Evolutionary conservation across 768 basidiomycete genomes (phyloP).

Genomic region (Tulasnella sp.): DNA sequence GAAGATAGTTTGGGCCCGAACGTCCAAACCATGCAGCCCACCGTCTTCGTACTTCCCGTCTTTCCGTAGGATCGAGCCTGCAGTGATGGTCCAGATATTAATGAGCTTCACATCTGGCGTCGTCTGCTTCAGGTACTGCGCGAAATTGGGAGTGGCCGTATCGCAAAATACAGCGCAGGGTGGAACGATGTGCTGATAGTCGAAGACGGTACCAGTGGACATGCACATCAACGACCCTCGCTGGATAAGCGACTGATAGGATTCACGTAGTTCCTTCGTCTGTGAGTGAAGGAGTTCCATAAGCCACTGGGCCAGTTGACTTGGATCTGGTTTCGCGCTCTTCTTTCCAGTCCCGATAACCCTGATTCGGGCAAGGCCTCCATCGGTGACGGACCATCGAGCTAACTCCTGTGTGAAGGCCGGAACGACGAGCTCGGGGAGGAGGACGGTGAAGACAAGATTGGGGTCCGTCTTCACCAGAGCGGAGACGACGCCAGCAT

Average conservation of each 20-base stretch:
- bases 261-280: background rate
- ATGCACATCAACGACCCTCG: background rate
- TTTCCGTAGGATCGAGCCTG: background rate
- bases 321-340: background rate
- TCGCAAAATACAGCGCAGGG: background rate
- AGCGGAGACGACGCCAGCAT: background rate
- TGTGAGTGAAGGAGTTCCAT: background rate
- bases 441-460: background rate
- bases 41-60: background rate
- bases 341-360: background rate
- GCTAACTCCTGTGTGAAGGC: too few species aligned
- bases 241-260: background rate
- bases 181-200: background rate
- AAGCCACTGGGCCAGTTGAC: too few species aligned
- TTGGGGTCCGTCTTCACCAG: background rate
- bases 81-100: background rate
- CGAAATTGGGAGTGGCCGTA: background rate
- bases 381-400: too few species aligned
- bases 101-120: constrained; percentile 6
- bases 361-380: background rate
- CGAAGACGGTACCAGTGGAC: background rate
- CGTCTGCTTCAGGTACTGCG: background rate
- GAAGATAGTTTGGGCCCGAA: background rate
- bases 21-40: background rate
- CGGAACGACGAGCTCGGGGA: background rate